Evolutionary conservation across 2,329 filamentous ascomycete species (phyloP).

Genomic region (Sporothrix luriei): DNA sequence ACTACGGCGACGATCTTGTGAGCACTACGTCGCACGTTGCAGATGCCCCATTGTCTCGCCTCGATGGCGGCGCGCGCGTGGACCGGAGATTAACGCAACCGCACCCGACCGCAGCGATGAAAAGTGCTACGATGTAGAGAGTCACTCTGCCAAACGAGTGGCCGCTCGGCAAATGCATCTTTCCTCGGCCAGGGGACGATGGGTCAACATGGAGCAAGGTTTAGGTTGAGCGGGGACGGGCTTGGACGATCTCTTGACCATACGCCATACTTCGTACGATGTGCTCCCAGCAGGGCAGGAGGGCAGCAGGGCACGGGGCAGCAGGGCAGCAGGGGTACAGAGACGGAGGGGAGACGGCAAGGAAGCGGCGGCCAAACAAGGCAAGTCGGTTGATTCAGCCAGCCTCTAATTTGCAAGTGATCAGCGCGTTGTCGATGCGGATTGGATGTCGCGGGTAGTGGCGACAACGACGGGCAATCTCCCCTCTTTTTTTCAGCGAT

Average conservation of each 20-base stretch:
- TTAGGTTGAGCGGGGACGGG: constrained; percentile 12
- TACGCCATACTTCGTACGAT: no score
- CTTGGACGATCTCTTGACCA: background rate
- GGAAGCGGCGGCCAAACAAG: background rate
- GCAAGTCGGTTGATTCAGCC: background rate
- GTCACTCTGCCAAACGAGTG: background rate
- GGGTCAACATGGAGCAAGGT: background rate
- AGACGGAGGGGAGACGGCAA: background rate
- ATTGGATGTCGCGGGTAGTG: constrained; percentile 16
- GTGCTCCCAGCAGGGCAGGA: no score
- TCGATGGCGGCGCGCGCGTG: constrained; percentile 8
- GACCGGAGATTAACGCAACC: constrained; percentile 25
- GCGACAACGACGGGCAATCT: constrained; percentile 22
- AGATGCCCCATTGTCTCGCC: background rate
- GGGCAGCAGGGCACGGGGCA: no score
- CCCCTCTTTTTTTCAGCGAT: constrained; percentile 7
- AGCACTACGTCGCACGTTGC: background rate
- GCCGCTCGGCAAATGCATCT: constrained; percentile 3
- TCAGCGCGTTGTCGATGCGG: constrained; percentile 24
- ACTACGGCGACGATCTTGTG: background rate
- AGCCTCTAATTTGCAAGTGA: constrained; percentile 11
- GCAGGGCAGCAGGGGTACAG: constrained; percentile 3
- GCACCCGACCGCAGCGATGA: background rate
- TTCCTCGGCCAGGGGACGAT: background rate
- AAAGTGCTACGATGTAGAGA: background rate